Percentiles rank a stretch among this genome's conserved stretches.
phyloP scores from a whole-genome alignment of 2,329 filamentous ascomycete species.

The Colletotrichum scovillei region DNA sequence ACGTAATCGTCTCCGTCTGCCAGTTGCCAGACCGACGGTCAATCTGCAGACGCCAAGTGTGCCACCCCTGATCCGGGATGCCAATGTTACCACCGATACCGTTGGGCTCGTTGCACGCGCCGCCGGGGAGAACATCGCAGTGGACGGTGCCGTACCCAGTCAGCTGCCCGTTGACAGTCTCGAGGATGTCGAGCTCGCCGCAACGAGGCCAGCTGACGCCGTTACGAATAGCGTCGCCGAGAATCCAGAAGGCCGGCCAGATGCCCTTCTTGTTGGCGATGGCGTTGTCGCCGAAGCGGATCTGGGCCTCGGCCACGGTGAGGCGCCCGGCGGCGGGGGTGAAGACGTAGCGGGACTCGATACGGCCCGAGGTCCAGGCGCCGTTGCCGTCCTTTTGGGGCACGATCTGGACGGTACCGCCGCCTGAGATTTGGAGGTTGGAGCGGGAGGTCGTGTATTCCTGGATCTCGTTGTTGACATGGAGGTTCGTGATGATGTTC shows the following conservation, averaged over 20 bases:
- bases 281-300: slow-evolving; percentile 55
- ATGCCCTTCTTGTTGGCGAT: slow-evolving; percentile 57
- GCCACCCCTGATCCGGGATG: slow-evolving; percentile 58
- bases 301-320: slow-evolving; percentile 56
- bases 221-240: slow-evolving; percentile 58
- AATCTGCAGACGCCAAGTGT: slow-evolving; percentile 59
- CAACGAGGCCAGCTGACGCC: slow-evolving; percentile 60
- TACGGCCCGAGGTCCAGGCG: slow-evolving; percentile 61
- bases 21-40: slow-evolving; percentile 57
- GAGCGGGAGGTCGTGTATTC: slow-evolving; percentile 55
- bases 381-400: slow-evolving; percentile 53
- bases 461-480: slow-evolving; percentile 62
- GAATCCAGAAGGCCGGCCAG: slow-evolving; percentile 66
- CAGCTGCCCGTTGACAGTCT: slow-evolving; percentile 58
- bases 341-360: slow-evolving; percentile 60
- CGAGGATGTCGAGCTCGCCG: slow-evolving; percentile 63
- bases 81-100: slow-evolving; percentile 50
- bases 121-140: slow-evolving; percentile 56
- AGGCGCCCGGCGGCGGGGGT: slow-evolving; percentile 52
- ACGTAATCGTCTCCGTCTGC: slow-evolving; percentile 59
- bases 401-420: slow-evolving; percentile 62
- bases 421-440: slow-evolving; percentile 64
- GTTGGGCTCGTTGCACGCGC: slow-evolving; percentile 59
- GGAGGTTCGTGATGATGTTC: slow-evolving; percentile 58
- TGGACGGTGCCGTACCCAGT: slow-evolving; percentile 61